A percentile compares a stretch with the other conserved stretches of the same genome.
These are phyloP conservation scores for Rubus idaeus DNA, from an alignment of 306 rosid species.

Conservation along the genomic window DNA sequence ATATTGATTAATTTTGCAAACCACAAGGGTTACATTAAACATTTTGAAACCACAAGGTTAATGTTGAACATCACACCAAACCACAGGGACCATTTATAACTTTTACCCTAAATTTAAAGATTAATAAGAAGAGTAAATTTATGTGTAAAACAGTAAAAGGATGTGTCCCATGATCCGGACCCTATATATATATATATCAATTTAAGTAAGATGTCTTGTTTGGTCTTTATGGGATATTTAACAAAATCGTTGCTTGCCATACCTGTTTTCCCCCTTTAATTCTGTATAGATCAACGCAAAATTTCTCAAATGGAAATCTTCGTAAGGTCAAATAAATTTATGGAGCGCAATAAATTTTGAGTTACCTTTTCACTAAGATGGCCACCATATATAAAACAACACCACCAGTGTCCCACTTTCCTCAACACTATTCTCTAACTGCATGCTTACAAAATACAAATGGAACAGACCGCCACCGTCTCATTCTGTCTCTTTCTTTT, in stretches of 20 bases:
- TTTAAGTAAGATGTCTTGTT: no score
- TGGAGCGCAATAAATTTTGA: background rate
- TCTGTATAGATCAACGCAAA: background rate
- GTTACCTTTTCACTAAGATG: background rate
- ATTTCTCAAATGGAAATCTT: background rate
- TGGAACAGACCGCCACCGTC: conserved; percentile 11
- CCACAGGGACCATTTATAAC: no score
- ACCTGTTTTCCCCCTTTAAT: background rate
- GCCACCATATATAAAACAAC: background rate
- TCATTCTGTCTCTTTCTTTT: conserved; percentile 13
- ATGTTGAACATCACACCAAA: no score
- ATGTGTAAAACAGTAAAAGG: no score
- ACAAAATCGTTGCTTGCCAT: background rate
- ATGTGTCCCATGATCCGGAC: no score
- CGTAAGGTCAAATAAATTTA: background rate
- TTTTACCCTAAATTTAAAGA: no score
- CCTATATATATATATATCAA: no score
- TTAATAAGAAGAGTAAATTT: no score
- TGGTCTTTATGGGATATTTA: background rate
- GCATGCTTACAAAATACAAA: background rate
- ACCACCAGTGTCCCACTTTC: background rate
- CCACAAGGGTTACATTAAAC: no score
- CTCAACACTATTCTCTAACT: background rate
- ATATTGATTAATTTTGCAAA: no score
- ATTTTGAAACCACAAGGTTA: no score